Conservation (phyloP, 1,284 basidiomycete genomes). For the Blastosporella zonata region DNA sequence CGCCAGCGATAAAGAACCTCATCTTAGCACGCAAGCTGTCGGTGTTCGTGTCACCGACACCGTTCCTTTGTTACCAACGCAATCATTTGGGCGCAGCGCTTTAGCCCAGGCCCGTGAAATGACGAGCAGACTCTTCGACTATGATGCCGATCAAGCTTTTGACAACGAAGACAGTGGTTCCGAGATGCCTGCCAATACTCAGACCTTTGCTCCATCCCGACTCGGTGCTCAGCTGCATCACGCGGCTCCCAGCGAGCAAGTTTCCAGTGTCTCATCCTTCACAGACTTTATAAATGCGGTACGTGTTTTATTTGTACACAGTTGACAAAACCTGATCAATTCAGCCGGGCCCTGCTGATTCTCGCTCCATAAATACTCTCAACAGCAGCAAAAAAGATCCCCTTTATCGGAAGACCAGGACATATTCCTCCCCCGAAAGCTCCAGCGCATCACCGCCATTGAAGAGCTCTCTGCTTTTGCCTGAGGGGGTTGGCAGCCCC, state of each 20-base stretch:
- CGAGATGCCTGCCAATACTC: slow-evolving; percentile 29
- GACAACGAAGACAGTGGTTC: slow-evolving; percentile 17
- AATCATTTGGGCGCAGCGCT: slow-evolving; percentile 40
- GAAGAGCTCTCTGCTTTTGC: neutral
- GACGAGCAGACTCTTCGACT: slow-evolving; percentile 10
- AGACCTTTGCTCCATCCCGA: slow-evolving; percentile 37
- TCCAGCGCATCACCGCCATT: neutral
- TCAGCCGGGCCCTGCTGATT: slow-evolving; percentile 8
- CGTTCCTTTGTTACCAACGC: slow-evolving; percentile 32
- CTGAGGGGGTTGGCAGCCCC: neutral
- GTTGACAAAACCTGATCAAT: slow-evolving; percentile 16
- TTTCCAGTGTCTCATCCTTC: neutral
- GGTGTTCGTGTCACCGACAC: slow-evolving; percentile 19
- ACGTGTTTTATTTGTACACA: neutral
- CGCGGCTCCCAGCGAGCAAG: neutral
- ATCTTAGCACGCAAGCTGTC: slow-evolving; percentile 31
- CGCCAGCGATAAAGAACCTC: slow-evolving; percentile 15
- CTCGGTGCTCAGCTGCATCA: slow-evolving; percentile 12
- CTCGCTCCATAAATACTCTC: neutral
- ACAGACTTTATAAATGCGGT: slow-evolving; percentile 6
- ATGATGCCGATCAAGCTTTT: slow-evolving; percentile 2
- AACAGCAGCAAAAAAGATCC: slow-evolving; percentile 20
- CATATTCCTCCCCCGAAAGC: slow-evolving; percentile 1
- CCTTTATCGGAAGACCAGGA: slow-evolving; percentile 1
- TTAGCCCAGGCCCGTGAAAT: slow-evolving; percentile 23